These are phyloP conservation scores for Talaromyces trachyspermus DNA, from an alignment of 495 filamentous ascomycete genomes.

Conservation along the genomic window DNA sequence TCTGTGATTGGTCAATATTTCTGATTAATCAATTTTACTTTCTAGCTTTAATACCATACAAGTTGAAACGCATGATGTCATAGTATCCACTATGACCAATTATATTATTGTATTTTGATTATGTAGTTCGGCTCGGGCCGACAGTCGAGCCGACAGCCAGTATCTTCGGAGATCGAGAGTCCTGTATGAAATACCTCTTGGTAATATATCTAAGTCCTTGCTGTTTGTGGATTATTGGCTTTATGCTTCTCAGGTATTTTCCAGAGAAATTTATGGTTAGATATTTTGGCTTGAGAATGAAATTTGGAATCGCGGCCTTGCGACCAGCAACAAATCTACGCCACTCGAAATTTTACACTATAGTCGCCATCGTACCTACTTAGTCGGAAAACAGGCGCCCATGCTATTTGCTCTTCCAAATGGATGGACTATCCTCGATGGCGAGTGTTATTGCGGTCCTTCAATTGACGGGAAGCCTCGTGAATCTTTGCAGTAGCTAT, in stretches of 20 bases:
- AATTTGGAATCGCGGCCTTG: constrained; percentile 9
- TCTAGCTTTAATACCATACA: too few species aligned
- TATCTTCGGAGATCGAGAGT: too few species aligned
- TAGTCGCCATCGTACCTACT: constrained; percentile 7
- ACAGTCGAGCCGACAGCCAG: too few species aligned
- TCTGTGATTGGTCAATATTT: too few species aligned
- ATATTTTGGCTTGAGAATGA: constrained; percentile 3
- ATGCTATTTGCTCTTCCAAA: constrained; percentile 11
- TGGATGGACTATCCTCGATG: constrained; percentile 15
- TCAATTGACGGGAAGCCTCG: constrained; percentile 20
- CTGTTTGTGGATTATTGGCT: constrained; percentile 5
- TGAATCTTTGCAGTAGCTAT: constrained; percentile 24
- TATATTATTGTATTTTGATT: too few species aligned
- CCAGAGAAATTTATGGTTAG: constrained; percentile 8
- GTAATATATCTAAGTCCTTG: constrained; percentile 1
- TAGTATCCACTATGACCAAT: too few species aligned
- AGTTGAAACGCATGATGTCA: too few species aligned
- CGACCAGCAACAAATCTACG: not conserved
- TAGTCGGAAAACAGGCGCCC: constrained; percentile 1
- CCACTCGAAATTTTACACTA: constrained; percentile 10
- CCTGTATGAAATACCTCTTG: too few species aligned
- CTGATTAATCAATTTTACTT: too few species aligned
- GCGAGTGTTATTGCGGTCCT: constrained; percentile 21
- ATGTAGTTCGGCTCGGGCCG: too few species aligned
- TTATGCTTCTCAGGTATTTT: not conserved